Evolutionary conservation across 1,139 yeast species (phyloP), one percentile per base, ranked within the genome.

Genomic region (Ogataea hybrid): DNA sequence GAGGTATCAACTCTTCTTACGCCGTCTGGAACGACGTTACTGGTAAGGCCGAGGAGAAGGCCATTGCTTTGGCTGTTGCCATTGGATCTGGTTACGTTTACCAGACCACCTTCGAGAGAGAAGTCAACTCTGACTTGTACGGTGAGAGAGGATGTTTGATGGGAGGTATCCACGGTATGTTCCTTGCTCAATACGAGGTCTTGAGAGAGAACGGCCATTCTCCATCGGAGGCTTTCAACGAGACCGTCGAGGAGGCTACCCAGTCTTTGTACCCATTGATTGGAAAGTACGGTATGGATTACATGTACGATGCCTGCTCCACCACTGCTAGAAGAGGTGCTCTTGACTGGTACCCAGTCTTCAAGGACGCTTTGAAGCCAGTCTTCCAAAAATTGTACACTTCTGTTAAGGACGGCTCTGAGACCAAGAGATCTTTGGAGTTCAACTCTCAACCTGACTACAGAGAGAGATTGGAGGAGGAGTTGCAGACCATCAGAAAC

Each of bases 141-240:
- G 98, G 98, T 77, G 98, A 92, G 81, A 89, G 98, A 81, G 98
- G 98, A 68, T 90, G 97, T 77, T 81, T 92, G 64, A 92, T 92
- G 98, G 98, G 98, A 70, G 98, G 98, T 81, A 90, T 92, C 79
- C 98, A 92, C 80, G 98, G 98, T 79, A 92, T 92, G 97, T 92
- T 92, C 90, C 81, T 92, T 66, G 98, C 98, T 61, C 98, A 92
- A 79, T 92, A 92, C 81, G 98, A 92, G 75, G 98, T 92, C 54
- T 84, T 92, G 71, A 90, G 98, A 79, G 97, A 90, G 79, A 89
- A 94, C 68, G 98, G 98, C 57, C 98, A 92, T 84, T 79, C 97
- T 58, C 98, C 98, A 76, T 88, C 97, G 53, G 98, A 92, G 80
- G 98, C 98, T 64, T 92, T 92, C 90, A 92, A 92, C 73, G 98